Evolutionary conservation across 169 alveolate genomes (phyloP).

Genomic region (Plasmodium blacklocki): DNA sequence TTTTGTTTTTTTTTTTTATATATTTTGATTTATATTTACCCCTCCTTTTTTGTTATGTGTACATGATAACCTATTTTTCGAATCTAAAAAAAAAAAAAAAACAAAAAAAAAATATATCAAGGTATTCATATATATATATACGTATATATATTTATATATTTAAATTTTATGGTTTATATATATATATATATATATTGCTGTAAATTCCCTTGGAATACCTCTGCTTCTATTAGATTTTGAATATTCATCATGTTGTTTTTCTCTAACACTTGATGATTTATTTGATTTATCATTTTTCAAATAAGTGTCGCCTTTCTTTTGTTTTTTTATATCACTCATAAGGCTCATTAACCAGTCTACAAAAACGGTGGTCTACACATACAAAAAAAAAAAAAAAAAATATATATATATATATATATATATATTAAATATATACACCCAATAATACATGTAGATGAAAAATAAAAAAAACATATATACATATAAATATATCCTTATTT

Average conservation of each 20-base stretch:
- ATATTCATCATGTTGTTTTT: conserved; percentile 14
- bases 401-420: not conserved
- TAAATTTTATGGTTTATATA: too few relatives aligned
- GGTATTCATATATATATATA: not conserved
- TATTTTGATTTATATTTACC: conserved; percentile 6
- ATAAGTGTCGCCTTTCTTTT: conserved; percentile 6
- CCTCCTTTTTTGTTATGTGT: conserved; percentile 32
- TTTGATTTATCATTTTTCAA: conserved; percentile 19
- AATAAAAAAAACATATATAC: too few relatives aligned
- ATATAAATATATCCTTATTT: too few relatives aligned
- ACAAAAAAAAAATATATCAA: not conserved
- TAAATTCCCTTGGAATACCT: not conserved
- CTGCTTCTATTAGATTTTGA: conserved; percentile 35
- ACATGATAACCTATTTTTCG: conserved; percentile 19
- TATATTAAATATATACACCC: not conserved
- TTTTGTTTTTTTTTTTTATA: not conserved
- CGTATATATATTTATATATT: not conserved
- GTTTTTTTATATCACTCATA: conserved; percentile 44
- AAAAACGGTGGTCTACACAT: conserved; percentile 38
- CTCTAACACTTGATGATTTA: conserved; percentile 22
- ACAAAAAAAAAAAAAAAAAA: not conserved
- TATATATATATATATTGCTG: too few relatives aligned
- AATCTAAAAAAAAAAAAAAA: conserved; percentile 5
- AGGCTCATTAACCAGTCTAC: conserved; percentile 47
- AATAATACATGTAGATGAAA: not conserved